phyloP scores from a whole-genome alignment of 2,329 filamentous ascomycete genomes.

The Magnaporthiopsis incrustans region DNA sequence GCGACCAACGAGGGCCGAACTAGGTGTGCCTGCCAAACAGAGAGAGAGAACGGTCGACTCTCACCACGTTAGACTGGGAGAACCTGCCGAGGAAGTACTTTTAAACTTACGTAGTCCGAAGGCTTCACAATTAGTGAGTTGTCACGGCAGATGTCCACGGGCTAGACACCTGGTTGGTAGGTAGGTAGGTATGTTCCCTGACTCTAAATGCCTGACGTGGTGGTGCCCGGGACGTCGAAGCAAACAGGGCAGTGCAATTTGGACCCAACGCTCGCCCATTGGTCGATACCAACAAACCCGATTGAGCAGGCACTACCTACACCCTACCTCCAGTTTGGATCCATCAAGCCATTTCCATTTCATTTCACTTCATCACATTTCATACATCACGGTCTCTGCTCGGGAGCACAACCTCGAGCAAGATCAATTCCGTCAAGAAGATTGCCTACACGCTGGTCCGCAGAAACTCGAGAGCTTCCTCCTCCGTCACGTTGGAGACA shows the following conservation, averaged over 20 bases:
- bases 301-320: neutral
- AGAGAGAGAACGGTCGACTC: too few relatives aligned
- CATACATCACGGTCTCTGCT: neutral
- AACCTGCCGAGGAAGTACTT: neutral
- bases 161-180: too few relatives aligned
- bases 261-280: neutral
- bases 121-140: neutral
- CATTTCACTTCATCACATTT: neutral
- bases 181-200: neutral
- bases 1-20: neutral
- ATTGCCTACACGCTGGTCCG: neutral
- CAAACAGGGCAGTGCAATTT: neutral
- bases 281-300: neutral
- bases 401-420: neutral
- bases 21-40: neutral
- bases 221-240: neutral
- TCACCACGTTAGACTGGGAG: neutral
- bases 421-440: neutral
- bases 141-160: neutral
- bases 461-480: constrained; percentile 55
- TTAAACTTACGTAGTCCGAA: neutral
- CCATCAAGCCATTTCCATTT: neutral
- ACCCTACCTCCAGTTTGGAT: neutral
- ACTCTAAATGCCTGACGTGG: neutral
- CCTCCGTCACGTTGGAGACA: constrained; percentile 56